Evolutionary conservation across 768 basidiomycete genomes (phyloP).

Genomic region (Leccinellum rugosiceps): DNA sequence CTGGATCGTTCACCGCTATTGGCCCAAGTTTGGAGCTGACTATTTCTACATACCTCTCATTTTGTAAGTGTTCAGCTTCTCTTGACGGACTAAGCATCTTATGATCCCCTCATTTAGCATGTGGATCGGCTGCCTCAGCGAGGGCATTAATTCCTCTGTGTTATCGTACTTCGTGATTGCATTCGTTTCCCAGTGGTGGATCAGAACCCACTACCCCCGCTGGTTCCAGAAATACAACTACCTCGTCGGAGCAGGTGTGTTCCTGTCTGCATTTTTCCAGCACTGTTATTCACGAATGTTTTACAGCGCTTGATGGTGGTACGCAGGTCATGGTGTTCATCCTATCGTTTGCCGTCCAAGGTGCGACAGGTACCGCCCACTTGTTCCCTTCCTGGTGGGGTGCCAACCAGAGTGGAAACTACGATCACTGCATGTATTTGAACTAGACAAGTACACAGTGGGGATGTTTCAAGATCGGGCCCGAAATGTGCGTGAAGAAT

Average conservation of each 20-base stretch:
- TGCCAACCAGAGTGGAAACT: slow-evolving; percentile 49
- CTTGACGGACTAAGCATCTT: neutral
- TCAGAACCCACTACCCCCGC: slow-evolving; percentile 34
- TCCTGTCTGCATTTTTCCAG: neutral
- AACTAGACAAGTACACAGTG: neutral
- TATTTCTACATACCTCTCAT: slow-evolving; percentile 31
- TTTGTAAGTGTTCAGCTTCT: slow-evolving; percentile 15
- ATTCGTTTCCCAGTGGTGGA: slow-evolving; percentile 38
- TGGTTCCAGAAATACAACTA: slow-evolving; percentile 41
- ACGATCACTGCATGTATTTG: slow-evolving; percentile 24
- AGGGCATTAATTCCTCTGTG: slow-evolving; percentile 29
- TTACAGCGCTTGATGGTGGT: slow-evolving; percentile 36
- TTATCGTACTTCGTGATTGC: slow-evolving; percentile 19
- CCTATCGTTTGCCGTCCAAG: slow-evolving; percentile 48
- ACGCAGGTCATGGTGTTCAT: slow-evolving; percentile 55
- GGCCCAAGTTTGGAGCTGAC: slow-evolving; percentile 30
- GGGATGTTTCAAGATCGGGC: neutral
- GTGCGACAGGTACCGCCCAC: slow-evolving; percentile 46
- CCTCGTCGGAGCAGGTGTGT: slow-evolving; percentile 40
- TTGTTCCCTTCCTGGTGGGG: slow-evolving; percentile 60
- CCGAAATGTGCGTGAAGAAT: too few relatives aligned
- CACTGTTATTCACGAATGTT: neutral
- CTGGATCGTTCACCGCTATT: slow-evolving; percentile 37
- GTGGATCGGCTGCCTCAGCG: slow-evolving; percentile 15
- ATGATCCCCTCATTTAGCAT: slow-evolving; percentile 9